phyloP scores from a whole-genome alignment of 2,329 filamentous ascomycete genomes.

The Trichophyton benhamiae region DNA sequence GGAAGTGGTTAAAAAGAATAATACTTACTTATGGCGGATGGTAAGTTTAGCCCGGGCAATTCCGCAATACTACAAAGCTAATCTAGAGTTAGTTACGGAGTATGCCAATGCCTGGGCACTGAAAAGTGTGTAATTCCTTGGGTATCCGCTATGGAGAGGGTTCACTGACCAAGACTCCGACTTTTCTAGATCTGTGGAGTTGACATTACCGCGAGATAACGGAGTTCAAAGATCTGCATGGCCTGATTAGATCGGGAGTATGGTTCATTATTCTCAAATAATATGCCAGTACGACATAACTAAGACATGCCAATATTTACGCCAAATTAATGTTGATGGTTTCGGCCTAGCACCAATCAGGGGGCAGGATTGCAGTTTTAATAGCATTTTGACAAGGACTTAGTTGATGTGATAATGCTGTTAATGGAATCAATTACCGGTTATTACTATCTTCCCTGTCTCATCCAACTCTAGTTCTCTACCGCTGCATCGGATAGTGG shows the following conservation, averaged over 20 bases:
- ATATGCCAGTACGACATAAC: too few species aligned
- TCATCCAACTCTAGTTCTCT: too few species aligned
- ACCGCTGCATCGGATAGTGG: too few species aligned
- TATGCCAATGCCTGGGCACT: not conserved
- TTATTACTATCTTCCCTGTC: too few species aligned
- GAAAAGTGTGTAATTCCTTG: slow-evolving; percentile 4
- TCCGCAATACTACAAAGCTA: too few species aligned
- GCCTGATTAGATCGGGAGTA: slow-evolving; percentile 5
- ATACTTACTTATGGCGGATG: not conserved
- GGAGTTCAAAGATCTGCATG: not conserved
- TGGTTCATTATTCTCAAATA: not conserved
- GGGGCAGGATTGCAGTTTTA: not conserved
- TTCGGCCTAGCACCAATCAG: not conserved
- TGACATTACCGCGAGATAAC: slow-evolving; percentile 7
- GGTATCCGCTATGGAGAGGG: slow-evolving; percentile 7
- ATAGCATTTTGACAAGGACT: slow-evolving; percentile 4
- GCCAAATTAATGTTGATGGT: too few species aligned
- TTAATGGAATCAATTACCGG: too few species aligned
- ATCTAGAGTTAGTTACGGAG: too few species aligned
- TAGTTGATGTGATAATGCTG: not conserved
- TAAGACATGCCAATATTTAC: too few species aligned
- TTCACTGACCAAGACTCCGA: not conserved
- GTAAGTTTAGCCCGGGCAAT: not conserved
- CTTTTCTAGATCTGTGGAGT: slow-evolving; percentile 4
- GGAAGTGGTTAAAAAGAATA: slow-evolving; percentile 1